phyloP scores from a whole-genome alignment of 2,329 filamentous ascomycete genomes.

The Aureobasidium sp. region DNA sequence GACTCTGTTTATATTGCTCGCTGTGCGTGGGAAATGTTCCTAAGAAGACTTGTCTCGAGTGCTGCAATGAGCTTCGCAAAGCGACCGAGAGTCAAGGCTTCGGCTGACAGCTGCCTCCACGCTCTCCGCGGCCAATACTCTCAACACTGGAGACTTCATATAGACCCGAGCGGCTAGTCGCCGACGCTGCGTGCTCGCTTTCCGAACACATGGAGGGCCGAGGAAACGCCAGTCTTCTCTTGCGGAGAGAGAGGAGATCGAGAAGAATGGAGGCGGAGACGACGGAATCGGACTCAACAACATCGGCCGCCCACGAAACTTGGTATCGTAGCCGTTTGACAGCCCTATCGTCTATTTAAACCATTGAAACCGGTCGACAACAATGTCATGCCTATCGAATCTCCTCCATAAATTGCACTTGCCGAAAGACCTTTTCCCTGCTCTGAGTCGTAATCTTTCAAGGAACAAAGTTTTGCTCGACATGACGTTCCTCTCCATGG shows the following conservation, averaged over 20 bases:
- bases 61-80: not conserved
- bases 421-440: not conserved
- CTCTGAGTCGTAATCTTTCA: not conserved
- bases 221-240: slow-evolving; percentile 4
- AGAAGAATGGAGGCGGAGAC: not conserved
- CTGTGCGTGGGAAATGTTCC: not conserved
- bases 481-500: not conserved
- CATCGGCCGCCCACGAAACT: not conserved
- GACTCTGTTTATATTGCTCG: not conserved
- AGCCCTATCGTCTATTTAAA: not conserved
- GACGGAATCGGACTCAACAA: slow-evolving; percentile 6
- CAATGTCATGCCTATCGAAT: not conserved
- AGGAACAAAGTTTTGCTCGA: not conserved
- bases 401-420: not conserved
- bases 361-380: not conserved
- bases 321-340: not conserved
- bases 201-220: slow-evolving; percentile 12
- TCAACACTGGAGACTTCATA: slow-evolving; percentile 1
- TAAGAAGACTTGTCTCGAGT: not conserved
- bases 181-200: not conserved
- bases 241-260: slow-evolving; percentile 5
- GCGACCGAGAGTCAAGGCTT: not conserved
- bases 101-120: not conserved
- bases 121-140: not conserved
- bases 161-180: slow-evolving; percentile 4